Percentiles rank a stretch among this genome's conserved stretches.
Conservation (phyloP, 1,284 basidiomycete genomes). For the Moniliella sp. region DNA sequence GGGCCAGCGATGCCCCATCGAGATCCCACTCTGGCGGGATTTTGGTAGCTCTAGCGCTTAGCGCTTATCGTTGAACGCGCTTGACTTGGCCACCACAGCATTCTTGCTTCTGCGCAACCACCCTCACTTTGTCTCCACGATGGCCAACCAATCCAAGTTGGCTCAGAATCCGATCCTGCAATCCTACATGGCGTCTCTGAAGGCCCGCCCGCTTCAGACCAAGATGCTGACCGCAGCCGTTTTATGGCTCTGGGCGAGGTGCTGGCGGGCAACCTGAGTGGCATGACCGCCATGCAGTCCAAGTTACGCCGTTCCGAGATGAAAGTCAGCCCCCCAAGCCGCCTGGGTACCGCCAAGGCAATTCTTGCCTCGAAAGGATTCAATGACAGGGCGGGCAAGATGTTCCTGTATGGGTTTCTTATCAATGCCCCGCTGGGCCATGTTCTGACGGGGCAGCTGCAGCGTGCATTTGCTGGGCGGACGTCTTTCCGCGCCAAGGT, state of each 20-base stretch:
- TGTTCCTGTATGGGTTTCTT: slow-evolving; percentile 50
- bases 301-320: background rate
- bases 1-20: too few relatives aligned
- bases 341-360: slow-evolving; percentile 4
- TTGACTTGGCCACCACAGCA: too few relatives aligned
- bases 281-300: background rate
- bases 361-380: slow-evolving; percentile 13
- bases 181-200: background rate
- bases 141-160: slow-evolving; percentile 1
- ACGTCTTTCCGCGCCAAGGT: slow-evolving; percentile 49
- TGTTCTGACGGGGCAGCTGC: slow-evolving; percentile 42
- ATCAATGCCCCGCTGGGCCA: slow-evolving; percentile 66
- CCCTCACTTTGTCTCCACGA: background rate
- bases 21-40: too few relatives aligned
- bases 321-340: background rate
- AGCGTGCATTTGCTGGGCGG: slow-evolving; percentile 54
- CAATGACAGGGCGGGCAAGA: background rate
- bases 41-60: too few relatives aligned
- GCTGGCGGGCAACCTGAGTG: background rate
- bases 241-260: slow-evolving; percentile 1
- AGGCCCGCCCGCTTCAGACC: slow-evolving; percentile 1
- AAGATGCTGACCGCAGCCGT: background rate
- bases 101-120: too few relatives aligned
- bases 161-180: slow-evolving; percentile 1
- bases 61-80: too few relatives aligned